A percentile compares a stretch with the other conserved stretches of the same genome.
phyloP scores from a whole-genome alignment of 345 rosid genomes.

The Brassica carinata region DNA sequence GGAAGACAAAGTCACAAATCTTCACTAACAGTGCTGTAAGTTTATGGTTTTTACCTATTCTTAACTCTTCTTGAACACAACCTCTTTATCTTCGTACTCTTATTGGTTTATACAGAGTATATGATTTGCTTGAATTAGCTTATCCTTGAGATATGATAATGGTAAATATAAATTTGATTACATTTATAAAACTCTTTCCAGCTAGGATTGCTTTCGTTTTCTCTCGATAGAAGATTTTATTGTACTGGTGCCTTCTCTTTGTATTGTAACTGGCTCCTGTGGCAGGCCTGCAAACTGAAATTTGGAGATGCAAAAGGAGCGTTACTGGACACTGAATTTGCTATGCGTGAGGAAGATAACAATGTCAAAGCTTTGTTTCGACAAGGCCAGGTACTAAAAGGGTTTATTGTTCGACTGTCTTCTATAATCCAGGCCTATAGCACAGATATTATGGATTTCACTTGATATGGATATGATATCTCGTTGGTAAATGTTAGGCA shows the following conservation, averaged over 20 bases:
- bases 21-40: slow-evolving; percentile 93
- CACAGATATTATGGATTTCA: not conserved
- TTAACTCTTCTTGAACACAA: too few relatives aligned
- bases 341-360: slow-evolving; percentile 82
- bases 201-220: slow-evolving; percentile 12
- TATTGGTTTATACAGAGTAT: too few relatives aligned
- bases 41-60: not conserved
- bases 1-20: slow-evolving; percentile 84
- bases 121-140: too few relatives aligned
- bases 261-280: slow-evolving; percentile 16
- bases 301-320: slow-evolving; percentile 90
- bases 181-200: not conserved
- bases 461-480: not conserved
- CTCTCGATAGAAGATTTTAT: not conserved
- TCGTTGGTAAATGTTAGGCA: slow-evolving; percentile 52
- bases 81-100: not conserved
- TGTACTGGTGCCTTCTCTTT: not conserved
- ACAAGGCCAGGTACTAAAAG: slow-evolving; percentile 81
- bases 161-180: not conserved
- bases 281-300: slow-evolving; percentile 87
- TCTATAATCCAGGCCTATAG: not conserved
- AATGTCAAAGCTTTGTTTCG: slow-evolving; percentile 93
- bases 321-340: slow-evolving; percentile 78
- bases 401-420: not conserved
- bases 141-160: too few relatives aligned